Evolutionary conservation across 202 grass and related monocot species (phyloP).

Genomic region (Elaeis oleifera): DNA sequence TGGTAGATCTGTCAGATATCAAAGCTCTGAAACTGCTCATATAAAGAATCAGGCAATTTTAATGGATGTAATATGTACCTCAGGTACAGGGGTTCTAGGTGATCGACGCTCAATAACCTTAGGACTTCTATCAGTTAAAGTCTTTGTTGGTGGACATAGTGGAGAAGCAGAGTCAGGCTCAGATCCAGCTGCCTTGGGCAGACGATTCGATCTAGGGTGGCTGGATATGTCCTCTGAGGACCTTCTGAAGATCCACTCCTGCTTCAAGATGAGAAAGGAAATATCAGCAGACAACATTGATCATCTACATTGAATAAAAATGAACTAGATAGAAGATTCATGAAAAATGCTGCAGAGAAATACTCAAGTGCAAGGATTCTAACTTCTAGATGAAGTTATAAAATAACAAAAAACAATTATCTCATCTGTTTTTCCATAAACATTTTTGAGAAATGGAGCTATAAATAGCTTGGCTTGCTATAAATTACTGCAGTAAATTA

Average conservation of each 20-base stretch:
- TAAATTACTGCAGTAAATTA: too few relatives aligned
- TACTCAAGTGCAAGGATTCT: too few relatives aligned
- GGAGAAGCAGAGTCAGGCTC: neutral
- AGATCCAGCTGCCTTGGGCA: neutral
- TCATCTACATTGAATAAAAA: neutral
- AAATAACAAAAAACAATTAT: too few relatives aligned
- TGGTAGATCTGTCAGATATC: too few relatives aligned
- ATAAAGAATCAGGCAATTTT: neutral
- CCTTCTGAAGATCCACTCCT: neutral
- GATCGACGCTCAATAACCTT: conserved; percentile 1
- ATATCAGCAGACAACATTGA: neutral
- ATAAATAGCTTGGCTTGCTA: too few relatives aligned
- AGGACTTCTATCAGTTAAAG: conserved; percentile 1
- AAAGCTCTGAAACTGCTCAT: too few relatives aligned
- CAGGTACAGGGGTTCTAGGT: neutral
- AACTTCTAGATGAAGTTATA: too few relatives aligned
- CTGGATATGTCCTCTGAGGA: neutral
- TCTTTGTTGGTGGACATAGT: neutral
- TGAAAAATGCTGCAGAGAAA: neutral
- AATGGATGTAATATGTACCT: neutral
- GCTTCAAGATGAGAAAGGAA: neutral
- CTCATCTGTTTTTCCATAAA: too few relatives aligned
- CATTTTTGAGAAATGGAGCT: too few relatives aligned
- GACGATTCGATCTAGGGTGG: neutral
- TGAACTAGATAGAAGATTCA: neutral